Evolutionary conservation across 2,329 filamentous ascomycete genomes (phyloP), one percentile per base, ranked within the genome.

Genomic region (Fusarium humuli): DNA sequence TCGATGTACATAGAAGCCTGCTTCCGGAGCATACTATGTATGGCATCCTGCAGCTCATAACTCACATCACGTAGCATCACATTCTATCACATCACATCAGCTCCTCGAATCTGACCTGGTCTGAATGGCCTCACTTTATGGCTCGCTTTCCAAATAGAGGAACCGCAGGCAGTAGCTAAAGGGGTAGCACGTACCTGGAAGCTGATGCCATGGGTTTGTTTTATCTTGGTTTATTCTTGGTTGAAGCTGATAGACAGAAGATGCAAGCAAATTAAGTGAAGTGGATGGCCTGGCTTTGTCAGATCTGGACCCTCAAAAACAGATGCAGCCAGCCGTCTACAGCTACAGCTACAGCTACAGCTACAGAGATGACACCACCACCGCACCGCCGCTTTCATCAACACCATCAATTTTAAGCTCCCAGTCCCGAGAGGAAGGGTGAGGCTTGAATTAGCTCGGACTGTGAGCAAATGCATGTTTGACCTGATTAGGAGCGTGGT

Each of bases 311-410:
- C 50, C 50, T 59, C 46, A n/a, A 60, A 60, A 41, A 58, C 61
- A 65, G 65, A 73, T 73, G 42, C 47, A 58, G 67, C 29, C 29
- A 23, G 52, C 34, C 34, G 18, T 37, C 34, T 37, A 37, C 18
- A 37, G 18, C 9, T 37, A 37, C 32, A 37, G 22, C 9, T 37
- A 37, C 32, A 37, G 22, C 22, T 34, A 34, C 32, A 34, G 32
- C 58, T 69, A 69, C 66, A 73, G 30, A 62, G 44, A 70, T 73
- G 72, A 67, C 70, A 74, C 72, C 72, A 75, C 72, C 49, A 60
- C 52, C 42, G 54, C 49, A 41, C 29, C 23, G n/a, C 34, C 44
- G 34, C 42, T 49, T 25, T 49, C 48, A 53, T 29, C 32, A 62
- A 57, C 50, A 56, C 57, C 47, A 37, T 27, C 13, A 50, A 46